Percentiles rank a stretch among this genome's conserved stretches.
Conservation (phyloP, 2,329 filamentous ascomycete genomes). For the Penicillium sp. region DNA sequence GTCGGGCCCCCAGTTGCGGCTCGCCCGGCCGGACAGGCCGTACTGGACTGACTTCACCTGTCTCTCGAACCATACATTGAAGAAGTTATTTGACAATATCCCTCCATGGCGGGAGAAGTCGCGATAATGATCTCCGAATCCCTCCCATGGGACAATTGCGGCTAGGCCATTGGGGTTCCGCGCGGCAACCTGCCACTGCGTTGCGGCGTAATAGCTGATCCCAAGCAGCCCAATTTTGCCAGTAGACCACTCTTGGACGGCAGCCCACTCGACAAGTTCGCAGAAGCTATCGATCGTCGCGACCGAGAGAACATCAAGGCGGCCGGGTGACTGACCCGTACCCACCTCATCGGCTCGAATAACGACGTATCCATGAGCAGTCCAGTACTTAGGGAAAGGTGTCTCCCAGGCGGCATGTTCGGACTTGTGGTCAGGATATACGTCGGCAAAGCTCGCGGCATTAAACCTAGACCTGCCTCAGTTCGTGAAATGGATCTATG, state of each 20-base stretch:
- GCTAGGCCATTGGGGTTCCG: constrained; percentile 51
- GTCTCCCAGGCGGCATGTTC: constrained; percentile 61
- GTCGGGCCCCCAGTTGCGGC: constrained; percentile 25
- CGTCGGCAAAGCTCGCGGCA: constrained; percentile 49
- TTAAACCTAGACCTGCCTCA: constrained; percentile 45
- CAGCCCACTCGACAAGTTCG: constrained; percentile 14
- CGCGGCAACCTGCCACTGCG: constrained; percentile 57
- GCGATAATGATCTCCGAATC: constrained; percentile 55
- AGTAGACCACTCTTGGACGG: constrained; percentile 19
- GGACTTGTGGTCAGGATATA: constrained; percentile 44
- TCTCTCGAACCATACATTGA: constrained; percentile 18
- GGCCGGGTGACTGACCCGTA: constrained; percentile 47
- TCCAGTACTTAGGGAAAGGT: constrained; percentile 60
- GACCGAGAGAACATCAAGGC: not conserved
- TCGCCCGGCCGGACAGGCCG: constrained; percentile 34
- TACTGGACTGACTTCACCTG: constrained; percentile 69
- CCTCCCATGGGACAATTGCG: constrained; percentile 56
- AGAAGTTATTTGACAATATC: constrained; percentile 43
- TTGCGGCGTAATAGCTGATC: constrained; percentile 54
- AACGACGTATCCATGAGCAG: constrained; percentile 55
- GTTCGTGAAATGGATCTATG: constrained; percentile 1
- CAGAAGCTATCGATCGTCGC: constrained; percentile 4
- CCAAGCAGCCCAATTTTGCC: constrained; percentile 54
- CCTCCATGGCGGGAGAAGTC: constrained; percentile 62
- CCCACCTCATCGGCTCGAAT: constrained; percentile 59